Evolutionary conservation across 768 basidiomycete species (phyloP).

Genomic region (Macrolepiota dolichaula): DNA sequence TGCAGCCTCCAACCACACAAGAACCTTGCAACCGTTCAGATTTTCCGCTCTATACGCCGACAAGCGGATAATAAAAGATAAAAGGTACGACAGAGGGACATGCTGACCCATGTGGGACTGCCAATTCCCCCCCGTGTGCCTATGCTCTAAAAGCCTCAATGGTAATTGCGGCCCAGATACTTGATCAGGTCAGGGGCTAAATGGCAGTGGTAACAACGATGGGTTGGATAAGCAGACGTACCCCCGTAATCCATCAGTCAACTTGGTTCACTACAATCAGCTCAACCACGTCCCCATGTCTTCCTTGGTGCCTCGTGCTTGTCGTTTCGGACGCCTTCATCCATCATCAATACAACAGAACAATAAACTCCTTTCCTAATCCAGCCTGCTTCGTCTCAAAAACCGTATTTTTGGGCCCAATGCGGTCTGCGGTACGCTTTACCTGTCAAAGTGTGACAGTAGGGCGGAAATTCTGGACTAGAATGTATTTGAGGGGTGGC

Average conservation of each 20-base stretch:
- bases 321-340: constrained; percentile 6
- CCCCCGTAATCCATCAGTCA: constrained; percentile 11
- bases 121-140: not conserved
- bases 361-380: constrained; percentile 6
- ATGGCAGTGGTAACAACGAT: not conserved
- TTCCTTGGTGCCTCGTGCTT: constrained; percentile 2
- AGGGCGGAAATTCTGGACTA: not conserved
- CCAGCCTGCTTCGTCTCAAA: not conserved
- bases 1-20: not conserved
- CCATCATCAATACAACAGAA: constrained; percentile 9
- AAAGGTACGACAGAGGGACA: not conserved
- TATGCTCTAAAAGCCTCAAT: not conserved
- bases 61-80: constrained; percentile 1
- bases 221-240: not conserved
- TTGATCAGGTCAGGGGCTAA: constrained; percentile 1
- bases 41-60: not conserved
- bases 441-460: constrained; percentile 10
- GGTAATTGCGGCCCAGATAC: not conserved
- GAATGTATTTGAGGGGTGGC: constrained; percentile 1
- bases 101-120: not conserved
- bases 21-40: not conserved
- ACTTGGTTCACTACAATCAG: constrained; percentile 10
- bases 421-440: not conserved
- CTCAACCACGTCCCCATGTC: not conserved
- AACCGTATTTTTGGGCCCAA: not conserved